Conservation (phyloP, 75 land plant species). For the Cupressus sempervirens region DNA sequence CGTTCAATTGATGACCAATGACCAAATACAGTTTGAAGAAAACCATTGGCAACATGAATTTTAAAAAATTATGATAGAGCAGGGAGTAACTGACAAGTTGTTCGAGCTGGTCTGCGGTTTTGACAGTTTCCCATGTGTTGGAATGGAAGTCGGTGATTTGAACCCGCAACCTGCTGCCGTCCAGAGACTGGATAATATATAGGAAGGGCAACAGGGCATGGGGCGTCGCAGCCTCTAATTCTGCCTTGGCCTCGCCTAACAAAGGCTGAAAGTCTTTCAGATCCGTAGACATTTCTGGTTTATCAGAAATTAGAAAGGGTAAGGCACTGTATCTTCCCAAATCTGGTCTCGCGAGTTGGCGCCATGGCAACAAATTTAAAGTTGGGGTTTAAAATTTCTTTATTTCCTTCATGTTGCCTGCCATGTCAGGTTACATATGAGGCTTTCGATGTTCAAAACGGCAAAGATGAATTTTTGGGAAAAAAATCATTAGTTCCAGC, state of each 20-base stretch:
- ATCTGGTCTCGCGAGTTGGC: neutral
- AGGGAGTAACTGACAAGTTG: constrained; percentile 39
- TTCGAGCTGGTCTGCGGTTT: constrained; percentile 45
- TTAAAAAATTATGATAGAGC: neutral
- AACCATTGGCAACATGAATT: neutral
- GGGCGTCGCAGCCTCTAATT: constrained; percentile 9
- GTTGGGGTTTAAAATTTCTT: neutral
- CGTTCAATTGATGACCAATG: too few species aligned
- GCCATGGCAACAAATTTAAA: neutral
- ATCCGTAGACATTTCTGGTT: neutral
- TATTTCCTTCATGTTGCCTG: too few species aligned
- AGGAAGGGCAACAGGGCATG: constrained; percentile 32
- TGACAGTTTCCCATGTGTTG: constrained; percentile 51
- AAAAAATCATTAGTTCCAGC: too few species aligned
- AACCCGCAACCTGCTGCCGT: constrained; percentile 28
- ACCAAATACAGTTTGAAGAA: neutral
- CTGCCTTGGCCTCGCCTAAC: constrained; percentile 50
- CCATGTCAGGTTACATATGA: too few species aligned
- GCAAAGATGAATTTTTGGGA: too few species aligned
- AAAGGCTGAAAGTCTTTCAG: constrained; percentile 39
- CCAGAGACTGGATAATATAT: constrained; percentile 39
- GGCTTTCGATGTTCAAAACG: too few species aligned
- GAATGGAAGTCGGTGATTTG: constrained; percentile 58
- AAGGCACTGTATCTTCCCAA: neutral
- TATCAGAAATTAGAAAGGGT: neutral